phyloP scores from a whole-genome alignment of 129 eudicot species.

The Flaveria bidentis region DNA sequence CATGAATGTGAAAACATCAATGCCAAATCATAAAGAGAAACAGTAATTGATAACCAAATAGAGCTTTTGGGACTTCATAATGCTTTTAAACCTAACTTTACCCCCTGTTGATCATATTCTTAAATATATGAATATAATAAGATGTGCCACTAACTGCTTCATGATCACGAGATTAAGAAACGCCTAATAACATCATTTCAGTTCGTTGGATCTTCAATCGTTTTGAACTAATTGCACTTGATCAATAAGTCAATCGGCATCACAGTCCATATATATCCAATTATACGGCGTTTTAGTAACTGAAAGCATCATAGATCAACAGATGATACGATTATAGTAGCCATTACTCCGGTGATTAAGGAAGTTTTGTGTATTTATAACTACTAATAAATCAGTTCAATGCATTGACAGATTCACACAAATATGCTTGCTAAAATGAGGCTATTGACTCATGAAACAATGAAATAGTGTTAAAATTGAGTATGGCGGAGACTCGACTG shows the following conservation, averaged over 20 bases:
- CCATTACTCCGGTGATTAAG: slow-evolving; percentile 6
- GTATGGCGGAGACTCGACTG: slow-evolving; percentile 23
- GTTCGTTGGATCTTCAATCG: slow-evolving; percentile 1
- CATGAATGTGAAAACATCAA: not conserved
- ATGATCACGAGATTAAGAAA: not conserved
- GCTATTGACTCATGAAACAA: slow-evolving; percentile 4
- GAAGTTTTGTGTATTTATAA: not conserved
- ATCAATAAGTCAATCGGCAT: slow-evolving; percentile 18
- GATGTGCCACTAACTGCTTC: slow-evolving; percentile 2
- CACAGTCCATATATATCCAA: not conserved
- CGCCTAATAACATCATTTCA: not conserved
- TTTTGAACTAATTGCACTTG: slow-evolving; percentile 10
- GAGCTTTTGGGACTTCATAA: not conserved
- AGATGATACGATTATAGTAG: not conserved
- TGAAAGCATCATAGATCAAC: slow-evolving; percentile 18
- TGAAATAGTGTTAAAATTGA: not conserved
- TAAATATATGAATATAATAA: not conserved
- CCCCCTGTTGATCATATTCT: slow-evolving; percentile 1
- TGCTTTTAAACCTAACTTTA: not conserved
- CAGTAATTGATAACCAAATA: not conserved
- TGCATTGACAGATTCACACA: not conserved
- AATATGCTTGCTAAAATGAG: not conserved
- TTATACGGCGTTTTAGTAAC: slow-evolving; percentile 14
- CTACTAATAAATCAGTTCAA: slow-evolving; percentile 6
- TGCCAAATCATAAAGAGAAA: not conserved